Evolutionary conservation across 169 alveolate species (phyloP), one percentile per base, ranked within the genome.

Genomic region (Plasmodium gaboni): DNA sequence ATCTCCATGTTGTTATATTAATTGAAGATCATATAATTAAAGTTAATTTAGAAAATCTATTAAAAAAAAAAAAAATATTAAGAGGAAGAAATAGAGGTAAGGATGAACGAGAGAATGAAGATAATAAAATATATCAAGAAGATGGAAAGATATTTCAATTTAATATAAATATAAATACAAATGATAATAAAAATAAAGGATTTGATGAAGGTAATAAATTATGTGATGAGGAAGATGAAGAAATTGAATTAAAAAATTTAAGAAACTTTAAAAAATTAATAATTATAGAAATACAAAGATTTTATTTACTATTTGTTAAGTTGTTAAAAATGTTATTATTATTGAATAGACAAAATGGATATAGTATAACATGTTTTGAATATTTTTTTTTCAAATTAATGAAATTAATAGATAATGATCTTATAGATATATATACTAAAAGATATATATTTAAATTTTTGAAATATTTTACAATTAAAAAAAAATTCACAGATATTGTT

Each of bases 21-120:
- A 78, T 78, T 53, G 89, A 78, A 42, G 89, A 78, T 5, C 59
- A 78, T 44, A 50, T 78, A 78, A 78, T 78, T 22, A 78, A 46
- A 17, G 48, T 65, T 64, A 78, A 78, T 64, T 8, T 78, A 1
- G 80, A 78, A 15, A 24, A 42, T 2, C 17, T 78, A 10, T 22
- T 78, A 46, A 78, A 78, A 46, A 78, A 78, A n/a, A 78, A 78
- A 28, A 74, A 51, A 53, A 7, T 5, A 38, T 5, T 38, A 38
- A 38, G 46, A 38, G 46, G 46, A 38, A 38, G 46, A 7, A 38
- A 38, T 38, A 38, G 9, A 38, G 46, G 46, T 38, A 38, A 38
- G 9, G 46, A 38, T 0, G 46, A 38, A 38, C 46, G 46, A 9
- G 46, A 38, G 5, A 38, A 38, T 38, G 46, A 38, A 38, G 46